A percentile compares a stretch with the other conserved stretches of the same genome.
Conservation (phyloP, 2,329 filamentous ascomycete genomes). For the Aspergillus costaricaensis region DNA sequence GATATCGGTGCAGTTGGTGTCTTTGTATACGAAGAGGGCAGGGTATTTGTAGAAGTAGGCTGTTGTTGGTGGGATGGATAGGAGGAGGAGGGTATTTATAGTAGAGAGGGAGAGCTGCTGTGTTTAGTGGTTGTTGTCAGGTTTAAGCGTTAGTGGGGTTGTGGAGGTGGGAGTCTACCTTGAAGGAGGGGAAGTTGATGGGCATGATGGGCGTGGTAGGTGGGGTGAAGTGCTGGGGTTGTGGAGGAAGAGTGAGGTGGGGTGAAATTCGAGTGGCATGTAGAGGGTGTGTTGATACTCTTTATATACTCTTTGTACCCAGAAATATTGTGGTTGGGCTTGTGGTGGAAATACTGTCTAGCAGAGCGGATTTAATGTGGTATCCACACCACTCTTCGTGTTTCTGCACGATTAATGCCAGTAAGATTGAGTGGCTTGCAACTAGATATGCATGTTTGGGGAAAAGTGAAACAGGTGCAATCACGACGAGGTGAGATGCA, state of each 20-base stretch:
- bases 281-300: not conserved
- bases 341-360: not conserved
- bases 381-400: not conserved
- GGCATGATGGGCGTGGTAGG: not conserved
- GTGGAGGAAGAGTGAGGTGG: not conserved
- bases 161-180: not conserved
- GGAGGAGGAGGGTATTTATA: too few relatives aligned
- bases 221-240: not conserved
- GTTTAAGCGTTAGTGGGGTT: not conserved
- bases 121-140: not conserved
- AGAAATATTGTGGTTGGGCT: not conserved
- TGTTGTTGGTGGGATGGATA: not conserved
- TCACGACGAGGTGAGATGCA: not conserved
- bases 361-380: not conserved
- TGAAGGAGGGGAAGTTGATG: fast-evolving
- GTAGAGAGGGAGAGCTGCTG: not conserved
- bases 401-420: not conserved
- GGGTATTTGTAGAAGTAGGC: not conserved
- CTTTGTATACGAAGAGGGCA: not conserved
- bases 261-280: too few relatives aligned
- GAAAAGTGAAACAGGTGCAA: not conserved
- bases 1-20: not conserved
- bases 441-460: not conserved
- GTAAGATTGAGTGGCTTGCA: not conserved
- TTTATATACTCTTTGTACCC: not conserved